Conservation (phyloP, 2,329 filamentous ascomycete genomes). For the Fusarium ramigenum region DNA sequence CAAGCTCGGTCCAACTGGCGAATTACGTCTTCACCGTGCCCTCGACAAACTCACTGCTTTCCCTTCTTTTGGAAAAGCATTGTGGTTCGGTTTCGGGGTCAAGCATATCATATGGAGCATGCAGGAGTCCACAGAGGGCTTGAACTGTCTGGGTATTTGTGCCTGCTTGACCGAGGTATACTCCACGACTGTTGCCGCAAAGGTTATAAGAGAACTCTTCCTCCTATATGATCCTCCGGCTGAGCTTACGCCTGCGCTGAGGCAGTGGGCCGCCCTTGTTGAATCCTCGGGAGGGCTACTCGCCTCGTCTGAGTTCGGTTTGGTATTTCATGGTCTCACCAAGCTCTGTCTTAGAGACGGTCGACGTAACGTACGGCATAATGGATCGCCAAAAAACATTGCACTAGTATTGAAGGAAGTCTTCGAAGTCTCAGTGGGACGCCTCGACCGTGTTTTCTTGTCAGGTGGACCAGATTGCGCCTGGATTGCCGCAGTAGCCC, state of each 20-base stretch:
- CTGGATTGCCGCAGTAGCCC: background rate
- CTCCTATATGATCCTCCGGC: accelerated
- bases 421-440: accelerated
- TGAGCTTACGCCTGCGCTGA: accelerated
- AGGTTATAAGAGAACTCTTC: accelerated
- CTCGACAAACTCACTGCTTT: background rate
- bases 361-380: accelerated
- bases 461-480: accelerated
- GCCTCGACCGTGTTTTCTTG: background rate
- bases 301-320: accelerated
- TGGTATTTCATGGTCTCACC: accelerated
- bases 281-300: accelerated
- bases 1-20: accelerated
- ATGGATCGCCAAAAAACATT: background rate
- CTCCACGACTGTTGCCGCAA: accelerated
- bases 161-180: accelerated
- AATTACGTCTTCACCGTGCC: accelerated
- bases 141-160: background rate
- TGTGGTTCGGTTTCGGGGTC: accelerated
- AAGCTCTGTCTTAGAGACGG: accelerated
- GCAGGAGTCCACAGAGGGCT: background rate
- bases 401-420: accelerated
- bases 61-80: accelerated
- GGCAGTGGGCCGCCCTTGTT: accelerated
- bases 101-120: background rate